These are phyloP conservation scores for Dovyalis caffra DNA, from an alignment of 345 rosid genomes.

Conservation along the genomic window DNA sequence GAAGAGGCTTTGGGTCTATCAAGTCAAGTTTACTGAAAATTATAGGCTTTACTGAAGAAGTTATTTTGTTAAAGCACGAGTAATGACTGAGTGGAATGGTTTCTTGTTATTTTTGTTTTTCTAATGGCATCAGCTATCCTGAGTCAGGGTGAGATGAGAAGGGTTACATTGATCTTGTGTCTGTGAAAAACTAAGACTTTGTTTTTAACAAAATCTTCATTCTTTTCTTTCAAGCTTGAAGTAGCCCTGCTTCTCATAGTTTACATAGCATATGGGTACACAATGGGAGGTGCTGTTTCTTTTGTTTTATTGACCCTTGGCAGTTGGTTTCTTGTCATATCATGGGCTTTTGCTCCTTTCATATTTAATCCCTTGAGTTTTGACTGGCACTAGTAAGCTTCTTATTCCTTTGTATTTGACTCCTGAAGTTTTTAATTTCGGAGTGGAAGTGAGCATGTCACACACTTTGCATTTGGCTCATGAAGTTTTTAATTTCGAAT, in stretches of 20 bases:
- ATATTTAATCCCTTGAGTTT: conserved; percentile 97
- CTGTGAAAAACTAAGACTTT: background rate
- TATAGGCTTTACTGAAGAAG: conserved; percentile 94
- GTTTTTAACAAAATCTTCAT: background rate
- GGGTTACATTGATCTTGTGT: background rate
- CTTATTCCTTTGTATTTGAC: background rate
- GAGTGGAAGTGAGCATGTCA: too few species aligned
- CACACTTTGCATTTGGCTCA: too few species aligned
- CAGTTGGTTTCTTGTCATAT: conserved; percentile 96
- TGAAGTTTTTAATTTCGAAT: too few species aligned
- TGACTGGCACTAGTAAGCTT: conserved; percentile 96
- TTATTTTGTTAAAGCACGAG: conserved; percentile 95
- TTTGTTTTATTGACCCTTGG: conserved; percentile 79
- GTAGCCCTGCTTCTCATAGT: conserved; percentile 90
- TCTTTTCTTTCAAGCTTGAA: conserved; percentile 62
- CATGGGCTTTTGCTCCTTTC: conserved; percentile 98
- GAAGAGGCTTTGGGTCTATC: conserved; percentile 95
- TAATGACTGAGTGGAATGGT: conserved; percentile 1
- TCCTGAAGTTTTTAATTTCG: background rate
- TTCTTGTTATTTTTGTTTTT: background rate
- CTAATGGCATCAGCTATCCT: background rate
- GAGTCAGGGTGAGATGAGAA: background rate
- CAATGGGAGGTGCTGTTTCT: conserved; percentile 68
- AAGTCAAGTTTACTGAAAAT: conserved; percentile 92
- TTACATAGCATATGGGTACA: conserved; percentile 85